Evolutionary conservation across 805 yeast genomes (phyloP).

Genomic region (Barnettozyma populi): DNA sequence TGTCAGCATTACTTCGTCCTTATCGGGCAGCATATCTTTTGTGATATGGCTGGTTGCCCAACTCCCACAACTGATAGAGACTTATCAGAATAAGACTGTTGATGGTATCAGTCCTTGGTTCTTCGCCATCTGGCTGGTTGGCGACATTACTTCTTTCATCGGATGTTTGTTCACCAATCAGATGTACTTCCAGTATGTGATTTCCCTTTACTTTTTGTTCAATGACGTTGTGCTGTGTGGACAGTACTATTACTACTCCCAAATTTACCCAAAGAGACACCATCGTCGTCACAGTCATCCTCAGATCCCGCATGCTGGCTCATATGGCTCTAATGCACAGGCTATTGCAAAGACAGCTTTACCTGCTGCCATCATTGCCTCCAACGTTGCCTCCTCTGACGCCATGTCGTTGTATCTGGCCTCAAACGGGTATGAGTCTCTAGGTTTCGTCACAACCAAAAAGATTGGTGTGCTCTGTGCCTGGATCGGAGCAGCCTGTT

Average conservation of each 20-base stretch:
- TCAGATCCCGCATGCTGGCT: slow-evolving; percentile 13
- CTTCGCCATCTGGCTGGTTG: slow-evolving; percentile 39
- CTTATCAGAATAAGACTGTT: slow-evolving; percentile 50
- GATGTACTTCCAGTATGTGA: slow-evolving; percentile 69
- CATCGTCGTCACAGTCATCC: slow-evolving; percentile 32
- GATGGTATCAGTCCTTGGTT: slow-evolving; percentile 53
- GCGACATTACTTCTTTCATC: slow-evolving; percentile 43
- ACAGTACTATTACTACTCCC: slow-evolving; percentile 68
- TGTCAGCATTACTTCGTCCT: slow-evolving; percentile 24
- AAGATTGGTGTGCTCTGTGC: slow-evolving; percentile 49
- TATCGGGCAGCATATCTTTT: slow-evolving; percentile 41
- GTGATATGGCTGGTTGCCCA: slow-evolving; percentile 43
- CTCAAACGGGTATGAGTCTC: neutral
- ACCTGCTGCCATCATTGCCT: slow-evolving; percentile 24
- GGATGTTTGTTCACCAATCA: slow-evolving; percentile 80
- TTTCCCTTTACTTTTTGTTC: slow-evolving; percentile 67
- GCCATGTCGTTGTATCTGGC: slow-evolving; percentile 6
- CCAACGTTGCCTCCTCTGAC: slow-evolving; percentile 18
- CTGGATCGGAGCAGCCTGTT: slow-evolving; percentile 74
- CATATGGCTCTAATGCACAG: slow-evolving; percentile 6
- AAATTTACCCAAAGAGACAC: slow-evolving; percentile 27
- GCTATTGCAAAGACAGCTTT: slow-evolving; percentile 14
- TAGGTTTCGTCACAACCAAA: slow-evolving; percentile 2
- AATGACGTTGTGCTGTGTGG: slow-evolving; percentile 63
- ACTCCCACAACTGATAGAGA: slow-evolving; percentile 53